Percentiles rank a stretch among this genome's conserved stretches.
Evolutionary conservation across 768 basidiomycete genomes (phyloP).

Genomic region (Boletus sensibilis): DNA sequence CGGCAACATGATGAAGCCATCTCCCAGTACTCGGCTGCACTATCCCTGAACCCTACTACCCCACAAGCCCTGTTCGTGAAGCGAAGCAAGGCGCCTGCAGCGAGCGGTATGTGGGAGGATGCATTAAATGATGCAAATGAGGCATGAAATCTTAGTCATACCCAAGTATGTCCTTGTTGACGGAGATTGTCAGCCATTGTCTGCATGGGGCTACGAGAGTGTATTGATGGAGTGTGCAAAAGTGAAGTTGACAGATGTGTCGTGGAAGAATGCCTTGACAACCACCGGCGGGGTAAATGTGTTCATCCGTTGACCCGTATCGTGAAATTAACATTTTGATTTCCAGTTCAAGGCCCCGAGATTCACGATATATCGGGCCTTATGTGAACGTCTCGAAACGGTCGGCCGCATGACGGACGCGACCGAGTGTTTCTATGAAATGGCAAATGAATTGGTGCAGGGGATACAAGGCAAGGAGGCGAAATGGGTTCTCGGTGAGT

Average conservation of each 20-base stretch:
- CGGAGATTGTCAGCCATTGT: background rate
- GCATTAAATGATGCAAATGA: background rate
- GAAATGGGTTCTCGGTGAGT: background rate
- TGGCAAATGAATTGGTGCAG: background rate
- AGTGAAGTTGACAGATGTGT: background rate
- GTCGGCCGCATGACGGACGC: background rate
- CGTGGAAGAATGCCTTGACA: background rate
- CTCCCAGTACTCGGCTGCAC: background rate
- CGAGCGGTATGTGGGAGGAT: background rate
- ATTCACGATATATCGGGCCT: background rate
- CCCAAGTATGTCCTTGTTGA: background rate
- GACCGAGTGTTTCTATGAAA: constrained; percentile 1
- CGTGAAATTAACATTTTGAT: background rate
- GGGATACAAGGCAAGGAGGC: too few relatives aligned
- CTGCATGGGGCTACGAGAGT: background rate
- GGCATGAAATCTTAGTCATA: background rate
- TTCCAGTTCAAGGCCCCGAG: background rate
- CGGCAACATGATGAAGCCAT: background rate
- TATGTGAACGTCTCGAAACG: background rate
- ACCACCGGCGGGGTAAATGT: background rate
- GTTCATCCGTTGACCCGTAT: background rate
- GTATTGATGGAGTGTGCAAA: background rate
- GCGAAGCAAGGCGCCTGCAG: background rate
- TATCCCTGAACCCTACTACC: background rate
- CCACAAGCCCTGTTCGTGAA: background rate